Conservation (phyloP, 257 asterid species). For the Penstemon newberryi region DNA sequence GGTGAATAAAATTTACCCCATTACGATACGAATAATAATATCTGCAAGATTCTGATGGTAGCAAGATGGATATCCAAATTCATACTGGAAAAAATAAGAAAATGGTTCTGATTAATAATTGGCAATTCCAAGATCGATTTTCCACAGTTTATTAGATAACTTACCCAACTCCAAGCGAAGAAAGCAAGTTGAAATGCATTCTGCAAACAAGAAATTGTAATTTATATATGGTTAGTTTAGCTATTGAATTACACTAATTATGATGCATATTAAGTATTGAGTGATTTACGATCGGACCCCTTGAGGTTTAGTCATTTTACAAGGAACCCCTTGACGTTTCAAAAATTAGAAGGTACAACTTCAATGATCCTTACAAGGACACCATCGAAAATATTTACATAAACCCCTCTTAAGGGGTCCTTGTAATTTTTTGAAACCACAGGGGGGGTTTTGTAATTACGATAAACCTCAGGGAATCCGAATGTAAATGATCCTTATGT, state of each 20-base stretch:
- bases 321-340: too few relatives aligned
- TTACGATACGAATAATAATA: constrained; percentile 59
- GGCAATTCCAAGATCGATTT: neutral
- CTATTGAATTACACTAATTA: neutral
- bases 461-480: too few relatives aligned
- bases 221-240: constrained; percentile 3
- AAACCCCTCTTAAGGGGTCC: too few relatives aligned
- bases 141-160: constrained; percentile 9
- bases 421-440: too few relatives aligned
- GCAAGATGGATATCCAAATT: constrained; percentile 75
- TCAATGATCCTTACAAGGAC: too few relatives aligned
- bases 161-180: constrained; percentile 91
- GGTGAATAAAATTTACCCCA: constrained; percentile 57
- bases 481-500: too few relatives aligned
- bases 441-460: too few relatives aligned
- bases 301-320: too few relatives aligned
- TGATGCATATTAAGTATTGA: neutral
- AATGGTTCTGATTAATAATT: neutral
- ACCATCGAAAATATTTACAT: too few relatives aligned
- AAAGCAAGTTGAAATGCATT: constrained; percentile 93
- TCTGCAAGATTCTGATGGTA: constrained; percentile 72
- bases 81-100: constrained; percentile 48
- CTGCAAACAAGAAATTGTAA: constrained; percentile 47
- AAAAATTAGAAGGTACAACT: too few relatives aligned
- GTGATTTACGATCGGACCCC: too few relatives aligned